Conservation (phyloP, 495 filamentous ascomycete species). For the Neurospora sp. region DNA sequence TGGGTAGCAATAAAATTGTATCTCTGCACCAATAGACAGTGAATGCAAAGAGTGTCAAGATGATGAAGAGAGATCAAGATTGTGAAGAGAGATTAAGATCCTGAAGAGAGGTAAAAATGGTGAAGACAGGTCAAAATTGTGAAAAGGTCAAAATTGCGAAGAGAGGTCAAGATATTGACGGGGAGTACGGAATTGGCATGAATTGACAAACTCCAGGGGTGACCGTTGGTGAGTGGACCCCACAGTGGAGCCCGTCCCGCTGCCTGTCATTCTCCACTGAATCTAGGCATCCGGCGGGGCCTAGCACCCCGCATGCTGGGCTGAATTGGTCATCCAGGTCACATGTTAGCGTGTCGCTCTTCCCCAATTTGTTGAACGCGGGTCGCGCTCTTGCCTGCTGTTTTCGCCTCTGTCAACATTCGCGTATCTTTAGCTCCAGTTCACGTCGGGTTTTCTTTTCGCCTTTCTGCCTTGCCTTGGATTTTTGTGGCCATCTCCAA, state of each 20-base stretch:
- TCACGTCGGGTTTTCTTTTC: not conserved
- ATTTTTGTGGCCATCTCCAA: not conserved
- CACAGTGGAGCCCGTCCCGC: not conserved
- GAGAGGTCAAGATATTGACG: not conserved
- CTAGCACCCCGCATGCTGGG: not conserved
- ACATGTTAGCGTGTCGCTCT: constrained; percentile 15
- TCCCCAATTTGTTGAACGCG: constrained; percentile 9
- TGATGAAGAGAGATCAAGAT: not conserved
- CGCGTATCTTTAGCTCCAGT: not conserved
- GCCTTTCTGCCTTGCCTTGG: not conserved
- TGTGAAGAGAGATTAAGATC: not conserved
- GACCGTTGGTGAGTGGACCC: not conserved
- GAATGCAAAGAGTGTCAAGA: not conserved
- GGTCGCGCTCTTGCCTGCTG: constrained; percentile 7
- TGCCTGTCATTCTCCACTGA: not conserved
- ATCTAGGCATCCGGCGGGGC: not conserved
- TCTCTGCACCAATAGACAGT: not conserved
- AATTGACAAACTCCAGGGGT: not conserved
- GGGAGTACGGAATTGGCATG: not conserved
- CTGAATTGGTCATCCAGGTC: constrained; percentile 8
- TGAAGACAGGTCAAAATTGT: no score
- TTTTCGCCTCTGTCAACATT: constrained; percentile 14
- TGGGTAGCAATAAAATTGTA: not conserved
- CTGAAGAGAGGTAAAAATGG: not conserved
- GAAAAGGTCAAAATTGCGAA: not conserved